These are phyloP conservation scores for Trichophyton mentagrophytes DNA, from an alignment of 2,329 filamentous ascomycete species.

Conservation along the genomic window DNA sequence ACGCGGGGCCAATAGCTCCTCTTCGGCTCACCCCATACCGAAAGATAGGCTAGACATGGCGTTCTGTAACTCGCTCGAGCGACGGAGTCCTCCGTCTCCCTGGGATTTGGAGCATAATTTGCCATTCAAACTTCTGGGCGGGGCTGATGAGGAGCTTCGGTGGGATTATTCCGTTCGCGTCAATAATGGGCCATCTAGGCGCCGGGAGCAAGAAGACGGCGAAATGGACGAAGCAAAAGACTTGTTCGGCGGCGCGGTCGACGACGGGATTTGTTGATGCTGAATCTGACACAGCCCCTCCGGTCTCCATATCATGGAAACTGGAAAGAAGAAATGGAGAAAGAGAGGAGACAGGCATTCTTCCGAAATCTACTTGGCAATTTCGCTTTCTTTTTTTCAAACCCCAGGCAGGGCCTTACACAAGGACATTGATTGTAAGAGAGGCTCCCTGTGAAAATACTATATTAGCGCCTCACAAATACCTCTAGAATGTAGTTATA, in stretches of 20 bases:
- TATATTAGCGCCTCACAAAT: background rate
- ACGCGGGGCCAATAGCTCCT: conserved; percentile 1
- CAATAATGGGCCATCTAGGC: background rate
- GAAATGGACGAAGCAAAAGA: background rate
- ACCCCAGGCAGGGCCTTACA: too few relatives aligned
- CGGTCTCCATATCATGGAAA: background rate
- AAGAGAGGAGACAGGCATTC: background rate
- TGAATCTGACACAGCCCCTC: background rate
- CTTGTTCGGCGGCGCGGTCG: background rate
- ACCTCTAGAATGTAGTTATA: background rate
- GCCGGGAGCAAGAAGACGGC: background rate
- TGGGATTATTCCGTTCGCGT: background rate
- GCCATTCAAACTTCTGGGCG: background rate
- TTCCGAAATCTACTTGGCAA: background rate
- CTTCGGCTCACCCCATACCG: background rate
- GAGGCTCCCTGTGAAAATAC: background rate
- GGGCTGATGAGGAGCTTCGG: background rate
- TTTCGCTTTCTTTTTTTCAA: background rate
- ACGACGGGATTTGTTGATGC: background rate
- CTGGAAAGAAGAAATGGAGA: background rate
- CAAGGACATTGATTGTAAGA: too few relatives aligned
- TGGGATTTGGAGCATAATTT: background rate
- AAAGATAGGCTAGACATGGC: conserved; percentile 2
- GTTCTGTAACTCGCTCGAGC: background rate
- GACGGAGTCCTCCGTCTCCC: background rate